Evolutionary conservation across 768 basidiomycete species (phyloP), one percentile per base, ranked within the genome.

Genomic region (Ramaria sp.): DNA sequence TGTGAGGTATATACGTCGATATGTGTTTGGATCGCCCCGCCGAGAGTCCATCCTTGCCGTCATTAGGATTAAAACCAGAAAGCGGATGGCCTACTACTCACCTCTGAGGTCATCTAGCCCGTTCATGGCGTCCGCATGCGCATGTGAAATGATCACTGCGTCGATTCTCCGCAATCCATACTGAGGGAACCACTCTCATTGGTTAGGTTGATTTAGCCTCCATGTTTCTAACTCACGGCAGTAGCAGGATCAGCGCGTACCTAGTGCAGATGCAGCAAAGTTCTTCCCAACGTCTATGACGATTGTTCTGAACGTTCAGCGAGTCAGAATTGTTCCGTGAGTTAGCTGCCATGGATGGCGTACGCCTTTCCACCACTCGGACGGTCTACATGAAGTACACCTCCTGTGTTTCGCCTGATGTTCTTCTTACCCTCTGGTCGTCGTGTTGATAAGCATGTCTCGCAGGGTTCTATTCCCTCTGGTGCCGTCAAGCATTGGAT

Each of bases 101-200:
- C 88, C 86, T 74, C 91, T 76, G 38, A 94, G 72, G 68, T 95
- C 92, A 70, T 95, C 92, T 57, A 95, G 69, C 3, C 92, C 92
- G 64, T 91, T 91, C 73, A 91, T 89, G 6, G 92, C 91, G 69
- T 91, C 89, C 38, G 89, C 87, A 70, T 94, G 92, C 7, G 88
- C 83, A 69, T 94, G 91, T 0, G 91, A 93, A 42, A 95, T 80
- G 15, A 96, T 72, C 10, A 95, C 75, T 42, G 80, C 83, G 62
- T 88, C 83, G 54, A 87, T 84, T 59, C 74, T 71, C 62, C 91
- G 74, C 43, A 95, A 70, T 3, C 81, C 82, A 66, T 86, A 84
- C 66, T 82, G 82, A 1, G 89, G 88, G 64, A 83, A 82, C 74
- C 75, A 77, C 63, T 80, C 75, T 57, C 19, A 27, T 37, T 10